Evolutionary conservation across 2,329 filamentous ascomycete genomes (phyloP).

Genomic region (Pseudogymnoascus verrucosus): DNA sequence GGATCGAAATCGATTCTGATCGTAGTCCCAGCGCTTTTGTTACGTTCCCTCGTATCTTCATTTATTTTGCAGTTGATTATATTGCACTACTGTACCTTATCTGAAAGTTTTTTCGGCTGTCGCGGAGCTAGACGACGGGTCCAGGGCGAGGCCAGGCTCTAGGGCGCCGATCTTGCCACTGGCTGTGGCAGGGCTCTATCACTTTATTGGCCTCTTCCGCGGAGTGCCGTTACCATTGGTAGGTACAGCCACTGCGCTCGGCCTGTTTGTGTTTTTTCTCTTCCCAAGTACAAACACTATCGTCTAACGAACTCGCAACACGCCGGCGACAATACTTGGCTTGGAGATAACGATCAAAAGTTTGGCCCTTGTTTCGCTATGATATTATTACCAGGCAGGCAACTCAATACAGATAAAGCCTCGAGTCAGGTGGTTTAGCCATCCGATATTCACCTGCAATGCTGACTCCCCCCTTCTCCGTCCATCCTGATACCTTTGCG

Average conservation of each 20-base stretch:
- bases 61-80: not conserved
- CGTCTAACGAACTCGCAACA: not conserved
- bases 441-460: not conserved
- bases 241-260: not conserved
- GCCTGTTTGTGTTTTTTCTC: not conserved
- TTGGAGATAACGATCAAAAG: not conserved
- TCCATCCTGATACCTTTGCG: not conserved
- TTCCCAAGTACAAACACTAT: not conserved
- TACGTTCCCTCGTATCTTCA: constrained; percentile 1
- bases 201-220: not conserved
- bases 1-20: not conserved
- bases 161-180: not conserved
- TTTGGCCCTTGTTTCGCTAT: not conserved
- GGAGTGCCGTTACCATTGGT: not conserved
- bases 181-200: not conserved
- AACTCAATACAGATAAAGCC: not conserved
- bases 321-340: not conserved
- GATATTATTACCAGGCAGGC: not conserved
- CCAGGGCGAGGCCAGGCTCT: not conserved
- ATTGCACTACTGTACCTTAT: constrained; percentile 6
- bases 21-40: not conserved
- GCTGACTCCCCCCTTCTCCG: not conserved
- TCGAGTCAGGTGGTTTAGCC: not conserved
- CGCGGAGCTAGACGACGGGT: constrained; percentile 1
- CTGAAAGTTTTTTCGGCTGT: not conserved